A percentile compares a stretch with the other conserved stretches of the same genome.
These are phyloP conservation scores for Mycocentrospora acerina DNA, from an alignment of 2,329 filamentous ascomycete species.

Conservation along the genomic window DNA sequence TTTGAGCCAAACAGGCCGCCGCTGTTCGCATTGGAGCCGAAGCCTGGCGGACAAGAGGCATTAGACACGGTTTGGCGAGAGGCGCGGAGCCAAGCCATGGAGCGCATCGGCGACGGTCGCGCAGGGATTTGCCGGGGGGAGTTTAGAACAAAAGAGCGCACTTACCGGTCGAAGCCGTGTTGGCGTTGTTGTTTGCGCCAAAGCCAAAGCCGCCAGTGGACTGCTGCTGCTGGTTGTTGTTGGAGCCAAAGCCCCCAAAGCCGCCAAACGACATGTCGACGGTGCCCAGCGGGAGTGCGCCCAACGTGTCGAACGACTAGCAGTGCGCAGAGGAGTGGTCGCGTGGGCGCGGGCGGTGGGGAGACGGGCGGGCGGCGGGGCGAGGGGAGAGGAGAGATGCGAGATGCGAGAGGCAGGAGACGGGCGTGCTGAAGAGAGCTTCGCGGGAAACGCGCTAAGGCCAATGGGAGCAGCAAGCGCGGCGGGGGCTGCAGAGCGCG, in stretches of 20 bases:
- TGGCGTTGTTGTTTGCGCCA: slow-evolving; percentile 32
- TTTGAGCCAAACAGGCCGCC: slow-evolving; percentile 39
- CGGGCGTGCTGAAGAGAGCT: slow-evolving; percentile 23
- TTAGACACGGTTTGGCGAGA: slow-evolving; percentile 40
- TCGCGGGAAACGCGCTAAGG: slow-evolving; percentile 39
- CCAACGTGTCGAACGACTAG: slow-evolving; percentile 16
- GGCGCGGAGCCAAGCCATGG: slow-evolving; percentile 26
- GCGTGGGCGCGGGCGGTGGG: slow-evolving; percentile 21
- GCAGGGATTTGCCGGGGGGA: slow-evolving; percentile 13
- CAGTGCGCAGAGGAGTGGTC: slow-evolving; percentile 21
- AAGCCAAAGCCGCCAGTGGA: slow-evolving; percentile 48
- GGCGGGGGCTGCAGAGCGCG: slow-evolving; percentile 14
- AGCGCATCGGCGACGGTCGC: slow-evolving; percentile 32
- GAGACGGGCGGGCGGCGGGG: slow-evolving; percentile 15
- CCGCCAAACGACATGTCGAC: slow-evolving; percentile 54
- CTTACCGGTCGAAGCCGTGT: slow-evolving; percentile 52
- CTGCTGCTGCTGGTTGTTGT: slow-evolving; percentile 33
- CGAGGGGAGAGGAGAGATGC: slow-evolving; percentile 15
- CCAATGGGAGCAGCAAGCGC: slow-evolving; percentile 24
- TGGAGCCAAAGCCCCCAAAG: slow-evolving; percentile 49
- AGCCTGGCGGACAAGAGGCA: slow-evolving; percentile 44
- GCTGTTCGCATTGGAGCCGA: slow-evolving; percentile 39
- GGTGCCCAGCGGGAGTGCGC: slow-evolving; percentile 27
- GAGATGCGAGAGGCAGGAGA: too few species aligned
- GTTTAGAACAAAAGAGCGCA: slow-evolving; percentile 28